Evolutionary conservation across 345 rosid species (phyloP).

Genomic region (Populus euphratica): DNA sequence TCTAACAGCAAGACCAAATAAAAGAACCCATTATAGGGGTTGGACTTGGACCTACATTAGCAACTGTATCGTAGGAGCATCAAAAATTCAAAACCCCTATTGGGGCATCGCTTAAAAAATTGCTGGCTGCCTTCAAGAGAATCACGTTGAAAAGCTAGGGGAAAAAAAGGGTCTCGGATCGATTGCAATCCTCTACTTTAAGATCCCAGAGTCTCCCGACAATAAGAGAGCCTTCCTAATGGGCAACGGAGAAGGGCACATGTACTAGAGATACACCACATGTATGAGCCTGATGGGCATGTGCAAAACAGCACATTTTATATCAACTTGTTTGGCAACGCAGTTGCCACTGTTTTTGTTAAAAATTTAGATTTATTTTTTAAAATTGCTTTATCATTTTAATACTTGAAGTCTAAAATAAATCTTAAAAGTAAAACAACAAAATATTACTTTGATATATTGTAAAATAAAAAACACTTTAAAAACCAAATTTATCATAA

Average conservation of each 20-base stretch:
- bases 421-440: too few relatives aligned
- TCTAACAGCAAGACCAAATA: not conserved
- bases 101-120: not conserved
- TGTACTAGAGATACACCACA: too few relatives aligned
- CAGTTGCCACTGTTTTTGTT: too few relatives aligned
- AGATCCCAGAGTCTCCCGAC: not conserved
- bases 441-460: too few relatives aligned
- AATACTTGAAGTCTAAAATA: too few relatives aligned
- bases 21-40: not conserved
- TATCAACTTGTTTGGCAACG: too few relatives aligned
- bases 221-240: not conserved
- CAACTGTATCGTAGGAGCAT: not conserved
- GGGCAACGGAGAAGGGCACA: not conserved
- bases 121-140: not conserved
- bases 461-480: rapidly evolving
- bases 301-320: too few relatives aligned
- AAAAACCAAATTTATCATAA: too few relatives aligned
- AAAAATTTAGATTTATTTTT: too few relatives aligned
- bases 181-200: not conserved
- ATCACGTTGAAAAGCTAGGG: not conserved
- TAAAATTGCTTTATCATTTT: too few relatives aligned
- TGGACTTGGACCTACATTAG: not conserved
- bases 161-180: not conserved
- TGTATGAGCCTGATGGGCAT: too few relatives aligned
- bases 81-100: not conserved